Evolutionary conservation across 129 eudicot species (phyloP).

Genomic region (carrot (Daucus carota)): DNA sequence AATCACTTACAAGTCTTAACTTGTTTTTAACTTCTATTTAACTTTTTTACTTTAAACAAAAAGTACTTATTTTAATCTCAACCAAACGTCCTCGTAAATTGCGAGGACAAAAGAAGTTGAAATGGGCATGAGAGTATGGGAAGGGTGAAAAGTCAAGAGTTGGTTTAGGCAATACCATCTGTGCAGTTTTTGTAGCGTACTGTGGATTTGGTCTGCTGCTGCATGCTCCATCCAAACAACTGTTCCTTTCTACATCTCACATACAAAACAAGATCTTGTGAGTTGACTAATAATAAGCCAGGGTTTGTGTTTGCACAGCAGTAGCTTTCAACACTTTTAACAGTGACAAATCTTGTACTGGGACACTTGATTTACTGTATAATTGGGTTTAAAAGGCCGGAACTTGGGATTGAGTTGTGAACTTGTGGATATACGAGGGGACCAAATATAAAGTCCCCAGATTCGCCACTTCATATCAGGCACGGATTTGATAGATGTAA

Average conservation of each 20-base stretch:
- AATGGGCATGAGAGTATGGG: not conserved
- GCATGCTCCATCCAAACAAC: not conserved
- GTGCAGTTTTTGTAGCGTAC: not conserved
- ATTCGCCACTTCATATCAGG: not conserved
- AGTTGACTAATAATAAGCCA: not conserved
- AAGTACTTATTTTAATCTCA: too few relatives aligned
- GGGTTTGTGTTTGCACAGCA: not conserved
- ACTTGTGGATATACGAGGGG: not conserved
- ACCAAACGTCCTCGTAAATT: too few relatives aligned
- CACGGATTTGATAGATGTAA: too few relatives aligned
- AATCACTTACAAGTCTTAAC: too few relatives aligned
- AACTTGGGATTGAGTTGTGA: not conserved
- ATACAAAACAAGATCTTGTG: not conserved
- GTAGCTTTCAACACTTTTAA: not conserved
- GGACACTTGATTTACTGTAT: not conserved
- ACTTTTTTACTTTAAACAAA: too few relatives aligned
- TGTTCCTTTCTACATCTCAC: not conserved
- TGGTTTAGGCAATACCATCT: constrained; percentile 1
- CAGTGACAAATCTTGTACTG: not conserved
- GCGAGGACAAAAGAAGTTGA: not conserved
- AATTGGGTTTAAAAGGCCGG: not conserved
- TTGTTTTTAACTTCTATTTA: too few relatives aligned
- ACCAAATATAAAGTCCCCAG: not conserved
- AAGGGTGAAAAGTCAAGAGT: not conserved
- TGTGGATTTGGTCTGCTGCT: not conserved